Evolutionary conservation across 2,329 filamentous ascomycete genomes (phyloP).

Genomic region (Monilinia laxa): DNA sequence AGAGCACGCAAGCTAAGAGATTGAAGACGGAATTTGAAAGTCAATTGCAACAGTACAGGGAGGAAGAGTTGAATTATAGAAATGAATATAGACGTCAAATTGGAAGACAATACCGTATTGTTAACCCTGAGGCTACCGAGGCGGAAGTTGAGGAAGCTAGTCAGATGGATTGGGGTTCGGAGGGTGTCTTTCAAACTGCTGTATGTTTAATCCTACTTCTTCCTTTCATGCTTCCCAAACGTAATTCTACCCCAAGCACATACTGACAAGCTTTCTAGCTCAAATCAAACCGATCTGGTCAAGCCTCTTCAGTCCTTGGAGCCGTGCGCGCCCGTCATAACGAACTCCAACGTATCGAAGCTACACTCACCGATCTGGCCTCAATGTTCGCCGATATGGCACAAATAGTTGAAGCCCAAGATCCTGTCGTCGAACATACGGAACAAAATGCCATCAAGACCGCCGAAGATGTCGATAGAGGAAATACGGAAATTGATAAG

Average conservation of each 20-base stretch:
- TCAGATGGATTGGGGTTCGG: slow-evolving; percentile 70
- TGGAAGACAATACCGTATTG: slow-evolving; percentile 75
- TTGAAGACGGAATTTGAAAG: slow-evolving; percentile 72
- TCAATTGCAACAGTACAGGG: slow-evolving; percentile 67
- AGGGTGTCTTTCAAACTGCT: slow-evolving; percentile 79
- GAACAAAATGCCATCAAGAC: slow-evolving; percentile 67
- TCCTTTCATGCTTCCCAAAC: too few species aligned
- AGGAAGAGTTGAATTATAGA: slow-evolving; percentile 70
- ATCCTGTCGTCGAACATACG: slow-evolving; percentile 58
- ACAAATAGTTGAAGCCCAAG: slow-evolving; percentile 71
- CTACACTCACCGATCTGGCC: slow-evolving; percentile 68
- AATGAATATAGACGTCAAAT: slow-evolving; percentile 75
- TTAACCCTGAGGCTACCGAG: slow-evolving; percentile 77
- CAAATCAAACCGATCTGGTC: slow-evolving; percentile 70
- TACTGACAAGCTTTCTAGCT: slow-evolving; percentile 51
- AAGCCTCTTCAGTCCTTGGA: slow-evolving; percentile 71
- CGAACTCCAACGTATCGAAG: slow-evolving; percentile 78
- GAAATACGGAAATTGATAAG: slow-evolving; percentile 66
- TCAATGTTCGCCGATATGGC: slow-evolving; percentile 73
- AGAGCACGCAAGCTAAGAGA: slow-evolving; percentile 71
- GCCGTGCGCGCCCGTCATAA: slow-evolving; percentile 80
- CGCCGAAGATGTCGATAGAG: slow-evolving; percentile 64
- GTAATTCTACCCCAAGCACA: too few species aligned
- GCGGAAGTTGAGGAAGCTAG: slow-evolving; percentile 68
- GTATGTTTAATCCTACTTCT: slow-evolving; percentile 50